Evolutionary conservation across 805 yeast species (phyloP), one percentile per base, ranked within the genome.

Genomic region (Spathaspora arborariae): DNA sequence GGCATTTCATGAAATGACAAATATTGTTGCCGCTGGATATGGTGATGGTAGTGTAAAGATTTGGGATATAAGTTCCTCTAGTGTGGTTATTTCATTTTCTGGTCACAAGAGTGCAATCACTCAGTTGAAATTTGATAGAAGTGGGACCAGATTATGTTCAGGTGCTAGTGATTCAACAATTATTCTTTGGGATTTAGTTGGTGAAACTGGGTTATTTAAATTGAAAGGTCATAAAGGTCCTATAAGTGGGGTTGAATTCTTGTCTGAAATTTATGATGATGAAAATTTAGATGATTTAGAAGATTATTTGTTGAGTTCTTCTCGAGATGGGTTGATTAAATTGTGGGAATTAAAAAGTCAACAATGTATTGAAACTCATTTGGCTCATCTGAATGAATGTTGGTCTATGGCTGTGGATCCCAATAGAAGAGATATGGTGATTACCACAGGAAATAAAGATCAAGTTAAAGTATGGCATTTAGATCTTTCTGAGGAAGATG

Each of bases 171-270:
- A 94, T 64, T 78, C 97, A 3, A 74, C 80, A 45, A 80, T 92
- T 27, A 85, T 94, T 51, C 75, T 90, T 54, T 94, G 99, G 99
- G 99, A 94, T 69, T 77, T 94, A 46, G 91, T 94, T 13, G 86
- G 88, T 8, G 99, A 94, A 71, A 82, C 79, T 21, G 99, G 99
- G 10, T 67, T 92, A 27, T 87, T 80, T 69, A 85, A 92, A 57
- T 75, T 94, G 50, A 81, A 87, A 62, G 90, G 97, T 5, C 99
- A 94, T 64, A 84, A 86, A 62, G 92, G 89, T 54, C 87, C 84
- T 54, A 85, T 94, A 54, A 91, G 96, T 1, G 95, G 95, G 0
- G 56, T 89, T 36, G 65, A 73, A 51, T 78, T 84, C 43, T 55
- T 81, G 33, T 60, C 71, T 24, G 58, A 57, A 21, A 44, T 58